Base-by-base conservation (phyloP, 176 grass and related monocot species). In the Bothriochloa decipiens region DNA sequence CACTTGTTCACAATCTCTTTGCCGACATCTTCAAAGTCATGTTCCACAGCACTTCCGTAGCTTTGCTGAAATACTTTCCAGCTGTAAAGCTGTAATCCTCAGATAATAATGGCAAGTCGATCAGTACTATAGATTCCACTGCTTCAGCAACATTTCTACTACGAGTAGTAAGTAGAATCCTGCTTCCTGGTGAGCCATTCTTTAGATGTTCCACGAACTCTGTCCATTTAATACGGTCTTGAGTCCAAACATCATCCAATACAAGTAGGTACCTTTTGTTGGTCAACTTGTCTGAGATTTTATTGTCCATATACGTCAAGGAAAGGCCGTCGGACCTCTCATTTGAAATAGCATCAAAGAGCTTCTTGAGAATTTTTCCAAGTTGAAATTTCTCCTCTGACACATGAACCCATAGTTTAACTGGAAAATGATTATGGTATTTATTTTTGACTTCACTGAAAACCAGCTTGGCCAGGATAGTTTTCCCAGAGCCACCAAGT, bases 401-500 rank as follows among this genome's bases (percentile, higher is more conserved):
- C 45, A 85, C 69, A 70, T 89, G 47, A 43, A 89, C 36, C 82
- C 87, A 89, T 18, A 75, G 4, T 20, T 5, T 89, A 20, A 70
- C 33, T 2, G 81, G 1, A 61, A 50, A 17, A 50, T 50, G 15
- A 28, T 39, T 28, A 7, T 6, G 5, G 5, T 37, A 1, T 22
- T 8, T 8, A 55, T 55, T 55, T 43, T 15, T 23, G 8, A 15
- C 8, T 16, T 89, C 26, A 71, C 76, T 74, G 17, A 70, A 81
- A 20, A 70, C 77, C 6, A 74, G 49, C 62, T 82, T 45, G 3
- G 88, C 77, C 0, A 55, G 52, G 52, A 18, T 55, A 8, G 18
- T 55, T 55, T 55, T 55, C 52, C 52, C 18, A 22, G 52, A 20
- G 52, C 52, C 52, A 55, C 52, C 52, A 55, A 22, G 52, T 55